Base-by-base conservation (phyloP, 2,329 filamentous ascomycete genomes). In the Talaromyces atroroseus region DNA sequence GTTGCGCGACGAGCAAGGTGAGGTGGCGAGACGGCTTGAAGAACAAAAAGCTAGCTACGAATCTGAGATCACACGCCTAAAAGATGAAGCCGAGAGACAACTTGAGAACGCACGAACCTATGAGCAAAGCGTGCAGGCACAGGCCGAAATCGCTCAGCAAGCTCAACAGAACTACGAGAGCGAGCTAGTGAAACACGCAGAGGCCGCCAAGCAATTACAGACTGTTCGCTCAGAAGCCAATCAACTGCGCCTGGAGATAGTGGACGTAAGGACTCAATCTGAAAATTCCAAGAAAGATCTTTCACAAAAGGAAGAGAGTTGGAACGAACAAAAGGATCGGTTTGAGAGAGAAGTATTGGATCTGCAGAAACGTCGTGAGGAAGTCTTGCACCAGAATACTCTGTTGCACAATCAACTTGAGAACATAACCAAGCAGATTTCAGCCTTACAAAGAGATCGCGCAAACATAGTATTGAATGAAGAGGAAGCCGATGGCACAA, bases 131-230 rank as follows among this genome's bases (percentile, higher is more conserved):
- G 83, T 97, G 44, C 92, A 94, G 60, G 87, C 90, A 0, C 94
- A 99, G 71, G 92, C 92, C 26, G 89, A 95, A 46, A 97, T 99
- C 66, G 91, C 94, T 2, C 86, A 90, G 53, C 89, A 90, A 70
- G 91, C 94, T 3, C 94, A 99, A 69, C 88, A 95, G 68, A 92
- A 94, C 63, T 99, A 99, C 68, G 95, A 99, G 71, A 86, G 86
- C 60, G 94, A 99, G 71, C 81, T 99, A 11, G 83, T 96, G 65
- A 96, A 94, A 76, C 94, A 99, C 73, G 92, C 92, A 1, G 90
- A 96, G 62, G 94, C 92, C n/a, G 90, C 92, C 12, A 92, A 91
- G 73, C 83, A 84, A 36, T 79, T 96, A 14, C 90, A 95, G 63
- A 80, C 80, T 53, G 78, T 96, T 49, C 89, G 94, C 52, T 79